A percentile compares a stretch with the other conserved stretches of the same genome.
phyloP scores from a whole-genome alignment of 2,329 filamentous ascomycete species.

The Aspergillus uvarum region DNA sequence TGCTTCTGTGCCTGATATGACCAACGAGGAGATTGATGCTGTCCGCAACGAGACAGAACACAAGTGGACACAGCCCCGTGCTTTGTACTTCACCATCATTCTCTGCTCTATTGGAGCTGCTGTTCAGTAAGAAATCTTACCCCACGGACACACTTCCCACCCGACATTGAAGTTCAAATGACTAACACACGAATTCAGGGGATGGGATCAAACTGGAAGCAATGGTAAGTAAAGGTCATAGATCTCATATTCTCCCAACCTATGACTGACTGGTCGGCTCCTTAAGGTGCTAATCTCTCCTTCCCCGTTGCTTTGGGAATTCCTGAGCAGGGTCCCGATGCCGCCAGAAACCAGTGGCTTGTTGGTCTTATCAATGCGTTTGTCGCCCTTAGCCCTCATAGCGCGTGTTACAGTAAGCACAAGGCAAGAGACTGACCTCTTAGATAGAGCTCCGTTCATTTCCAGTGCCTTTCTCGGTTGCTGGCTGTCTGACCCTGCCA shows the following conservation, averaged over 20 bases:
- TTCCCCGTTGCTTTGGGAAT: slow-evolving; percentile 51
- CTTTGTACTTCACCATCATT: slow-evolving; percentile 53
- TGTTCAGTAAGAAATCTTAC: slow-evolving; percentile 44
- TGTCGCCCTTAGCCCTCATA: slow-evolving; percentile 32
- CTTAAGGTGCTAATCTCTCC: slow-evolving; percentile 47
- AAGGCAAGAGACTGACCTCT: not conserved
- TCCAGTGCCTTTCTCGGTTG: slow-evolving; percentile 57
- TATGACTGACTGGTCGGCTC: not conserved
- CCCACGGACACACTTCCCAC: no score
- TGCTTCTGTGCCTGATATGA: slow-evolving; percentile 45
- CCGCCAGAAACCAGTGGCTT: slow-evolving; percentile 54
- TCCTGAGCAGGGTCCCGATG: slow-evolving; percentile 38
- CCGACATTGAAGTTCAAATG: not conserved
- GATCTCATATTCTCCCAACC: not conserved
- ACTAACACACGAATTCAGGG: slow-evolving; percentile 16
- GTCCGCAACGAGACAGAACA: slow-evolving; percentile 49
- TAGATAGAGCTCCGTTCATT: slow-evolving; percentile 51
- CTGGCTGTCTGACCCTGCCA: slow-evolving; percentile 67
- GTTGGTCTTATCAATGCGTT: slow-evolving; percentile 65
- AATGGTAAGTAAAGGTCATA: slow-evolving; percentile 22
- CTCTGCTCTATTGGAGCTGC: slow-evolving; percentile 54
- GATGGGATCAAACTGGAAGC: slow-evolving; percentile 37
- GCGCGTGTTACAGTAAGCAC: not conserved
- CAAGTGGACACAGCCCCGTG: slow-evolving; percentile 51
- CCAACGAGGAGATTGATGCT: slow-evolving; percentile 42